These are phyloP conservation scores for Phytopythium montanum DNA, from an alignment of 352 stramenopile genomes.

Conservation along the genomic window DNA sequence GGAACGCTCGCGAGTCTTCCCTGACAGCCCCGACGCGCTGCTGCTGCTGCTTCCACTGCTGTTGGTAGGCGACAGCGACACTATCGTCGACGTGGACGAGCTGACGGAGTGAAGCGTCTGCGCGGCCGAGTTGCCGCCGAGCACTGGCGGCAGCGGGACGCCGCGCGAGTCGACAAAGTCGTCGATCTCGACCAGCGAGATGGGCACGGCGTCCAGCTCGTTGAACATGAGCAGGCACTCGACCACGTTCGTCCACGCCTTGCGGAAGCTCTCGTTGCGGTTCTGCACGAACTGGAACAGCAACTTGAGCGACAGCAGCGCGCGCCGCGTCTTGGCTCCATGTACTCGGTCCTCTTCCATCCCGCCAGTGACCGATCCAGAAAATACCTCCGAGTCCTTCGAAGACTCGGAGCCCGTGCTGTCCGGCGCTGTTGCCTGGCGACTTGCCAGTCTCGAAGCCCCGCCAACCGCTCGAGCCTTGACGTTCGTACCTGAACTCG, in stretches of 20 bases:
- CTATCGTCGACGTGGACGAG: slow-evolving; percentile 15
- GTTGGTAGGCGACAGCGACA: slow-evolving; percentile 6
- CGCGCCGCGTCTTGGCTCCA: slow-evolving; percentile 71
- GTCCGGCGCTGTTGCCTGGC: slow-evolving; percentile 5
- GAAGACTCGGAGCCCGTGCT: slow-evolving; percentile 13
- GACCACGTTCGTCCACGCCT: slow-evolving; percentile 77
- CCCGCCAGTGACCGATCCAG: background rate
- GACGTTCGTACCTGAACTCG: slow-evolving; percentile 24
- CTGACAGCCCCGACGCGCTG: slow-evolving; percentile 31
- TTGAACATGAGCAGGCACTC: slow-evolving; percentile 89
- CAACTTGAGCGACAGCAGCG: slow-evolving; percentile 71
- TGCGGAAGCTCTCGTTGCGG: slow-evolving; percentile 70
- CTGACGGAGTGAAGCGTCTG: slow-evolving; percentile 29
- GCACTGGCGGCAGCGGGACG: slow-evolving; percentile 74
- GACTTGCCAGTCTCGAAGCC: slow-evolving; percentile 6
- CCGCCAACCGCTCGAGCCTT: slow-evolving; percentile 14
- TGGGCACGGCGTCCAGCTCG: slow-evolving; percentile 79
- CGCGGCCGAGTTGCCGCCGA: slow-evolving; percentile 21
- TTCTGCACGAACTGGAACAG: slow-evolving; percentile 86
- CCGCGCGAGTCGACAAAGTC: slow-evolving; percentile 84
- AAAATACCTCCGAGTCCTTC: slow-evolving; percentile 4
- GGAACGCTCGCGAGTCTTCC: slow-evolving; percentile 75
- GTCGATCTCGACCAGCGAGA: slow-evolving; percentile 86
- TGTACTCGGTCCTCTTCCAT: slow-evolving; percentile 65
- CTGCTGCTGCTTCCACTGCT: slow-evolving; percentile 10